phyloP scores from a whole-genome alignment of 2,329 filamentous ascomycete genomes.

The Tympanopsis confertula region DNA sequence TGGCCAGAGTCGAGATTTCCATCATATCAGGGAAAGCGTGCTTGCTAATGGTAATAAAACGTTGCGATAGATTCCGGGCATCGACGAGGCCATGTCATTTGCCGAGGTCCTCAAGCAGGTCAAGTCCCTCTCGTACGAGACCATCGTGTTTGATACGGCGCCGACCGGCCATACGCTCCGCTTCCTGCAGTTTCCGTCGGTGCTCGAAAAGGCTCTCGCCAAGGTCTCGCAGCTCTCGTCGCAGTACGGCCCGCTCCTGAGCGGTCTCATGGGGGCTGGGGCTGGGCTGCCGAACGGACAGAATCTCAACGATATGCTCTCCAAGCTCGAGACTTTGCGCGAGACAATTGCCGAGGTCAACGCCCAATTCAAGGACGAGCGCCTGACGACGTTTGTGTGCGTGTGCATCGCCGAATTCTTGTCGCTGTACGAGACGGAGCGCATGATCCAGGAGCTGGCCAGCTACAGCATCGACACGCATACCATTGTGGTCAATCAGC shows the following conservation, averaged over 20 bases:
- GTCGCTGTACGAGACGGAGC: constrained; percentile 93
- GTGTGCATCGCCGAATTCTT: constrained; percentile 98
- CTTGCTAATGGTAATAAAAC: no score
- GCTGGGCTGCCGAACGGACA: constrained; percentile 75
- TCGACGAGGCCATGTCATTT: constrained; percentile 99
- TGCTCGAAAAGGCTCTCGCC: constrained; percentile 95
- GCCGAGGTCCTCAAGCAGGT: constrained; percentile 98
- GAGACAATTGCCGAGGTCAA: constrained; percentile 94
- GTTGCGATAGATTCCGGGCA: constrained; percentile 98
- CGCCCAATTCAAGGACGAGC: constrained; percentile 92
- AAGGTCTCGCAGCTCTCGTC: constrained; percentile 88
- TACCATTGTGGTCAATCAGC: constrained; percentile 94
- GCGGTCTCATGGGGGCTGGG: constrained; percentile 75
- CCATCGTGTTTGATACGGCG: constrained; percentile 97
- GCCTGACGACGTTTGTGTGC: constrained; percentile 92
- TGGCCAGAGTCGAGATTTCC: no score
- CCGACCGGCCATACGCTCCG: constrained; percentile 95
- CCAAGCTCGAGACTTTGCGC: constrained; percentile 86
- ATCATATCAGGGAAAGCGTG: no score
- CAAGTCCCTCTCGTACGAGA: constrained; percentile 96
- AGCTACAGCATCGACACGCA: constrained; percentile 93
- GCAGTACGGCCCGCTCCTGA: constrained; percentile 92
- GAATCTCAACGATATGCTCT: constrained; percentile 80
- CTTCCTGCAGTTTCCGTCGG: constrained; percentile 95
- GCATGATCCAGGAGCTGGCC: constrained; percentile 96